Evolutionary conservation across 2,329 filamentous ascomycete genomes (phyloP), one percentile per base, ranked within the genome.

Genomic region (Cladophialophora exuberans): DNA sequence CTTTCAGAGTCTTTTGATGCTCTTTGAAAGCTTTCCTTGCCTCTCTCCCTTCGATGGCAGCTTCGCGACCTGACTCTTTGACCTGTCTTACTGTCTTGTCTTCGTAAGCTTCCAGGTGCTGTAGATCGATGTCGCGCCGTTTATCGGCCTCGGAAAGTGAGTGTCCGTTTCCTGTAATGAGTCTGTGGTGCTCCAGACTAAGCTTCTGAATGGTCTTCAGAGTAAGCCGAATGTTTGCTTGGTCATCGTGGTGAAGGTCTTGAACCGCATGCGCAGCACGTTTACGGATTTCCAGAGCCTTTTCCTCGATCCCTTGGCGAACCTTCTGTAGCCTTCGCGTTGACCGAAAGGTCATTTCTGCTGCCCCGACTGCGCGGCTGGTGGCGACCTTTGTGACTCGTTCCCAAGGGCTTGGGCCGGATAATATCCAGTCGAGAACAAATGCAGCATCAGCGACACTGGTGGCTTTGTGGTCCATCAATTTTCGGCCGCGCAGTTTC

Each of bases 401-500:
- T 23, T 63, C 57, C 46, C 62, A 50, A 10, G 60, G 60, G 18
- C 67, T 65, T 6, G 68, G 65, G 13, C 72, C 41, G 71, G 63
- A 56, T 36, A 78, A 71, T 63, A 83, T 79, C 57, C 79, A 73
- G 22, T 68, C 59, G 48, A 86, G 66, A 2, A 84, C 81, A 17
- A 80, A 78, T 1, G 83, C 82, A 20, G 84, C 66, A 64, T 86
- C 84, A 4, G 83, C 83, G 17, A 84, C 76, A 38, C 75, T 78
- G 53, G 83, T 85, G n/a, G 81, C 82, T 67, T 82, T 84, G 66
- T 86, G 83, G 64, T 86, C 74, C 82, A 85, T 85, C 39, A 86
- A 72, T 39, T 73, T 72, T 52, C 73, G 73, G n/a, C 77, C 78
- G 18, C 79, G 73, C 56, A 58, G 20, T 57, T 76, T 76, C 68